These are phyloP conservation scores for Myxozyma vanderwaltii DNA, from an alignment of 805 yeast species.

Conservation along the genomic window DNA sequence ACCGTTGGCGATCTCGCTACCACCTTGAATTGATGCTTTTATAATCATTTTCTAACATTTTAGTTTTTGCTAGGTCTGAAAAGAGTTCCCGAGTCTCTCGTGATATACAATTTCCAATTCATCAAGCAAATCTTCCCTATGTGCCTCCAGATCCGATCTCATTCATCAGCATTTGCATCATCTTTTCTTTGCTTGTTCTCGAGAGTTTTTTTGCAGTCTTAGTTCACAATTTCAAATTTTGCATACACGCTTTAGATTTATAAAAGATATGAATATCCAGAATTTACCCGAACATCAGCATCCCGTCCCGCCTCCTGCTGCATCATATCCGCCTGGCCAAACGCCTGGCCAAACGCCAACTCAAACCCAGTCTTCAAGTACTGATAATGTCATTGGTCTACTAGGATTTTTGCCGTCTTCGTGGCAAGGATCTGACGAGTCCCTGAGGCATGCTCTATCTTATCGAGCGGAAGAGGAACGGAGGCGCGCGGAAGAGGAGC, in stretches of 20 bases:
- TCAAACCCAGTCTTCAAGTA: neutral
- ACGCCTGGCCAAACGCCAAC: conserved; percentile 3
- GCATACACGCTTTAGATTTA: neutral
- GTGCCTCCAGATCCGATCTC: conserved; percentile 4
- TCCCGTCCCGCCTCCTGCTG: conserved; percentile 7
- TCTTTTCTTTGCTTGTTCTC: neutral
- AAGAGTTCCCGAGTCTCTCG: neutral
- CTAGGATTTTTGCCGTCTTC: conserved; percentile 26
- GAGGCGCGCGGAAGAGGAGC: conserved; percentile 62
- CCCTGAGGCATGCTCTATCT: conserved; percentile 32
- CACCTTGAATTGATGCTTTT: too few relatives aligned
- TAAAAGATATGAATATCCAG: conserved; percentile 12
- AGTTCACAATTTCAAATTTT: neutral
- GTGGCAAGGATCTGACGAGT: conserved; percentile 34
- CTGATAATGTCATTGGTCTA: conserved; percentile 10
- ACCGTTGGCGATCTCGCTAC: too few relatives aligned
- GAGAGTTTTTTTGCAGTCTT: neutral
- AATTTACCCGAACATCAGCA: conserved; percentile 13
- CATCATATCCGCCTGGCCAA: conserved; percentile 7
- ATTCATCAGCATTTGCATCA: conserved; percentile 3
- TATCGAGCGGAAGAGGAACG: conserved; percentile 35
- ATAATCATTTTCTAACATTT: too few relatives aligned
- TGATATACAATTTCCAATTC: neutral
- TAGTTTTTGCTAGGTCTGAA: neutral
- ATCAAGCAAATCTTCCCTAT: neutral